Conservation (phyloP, 192 early-diverging fungal species). For the Cetraspora pellucida region DNA sequence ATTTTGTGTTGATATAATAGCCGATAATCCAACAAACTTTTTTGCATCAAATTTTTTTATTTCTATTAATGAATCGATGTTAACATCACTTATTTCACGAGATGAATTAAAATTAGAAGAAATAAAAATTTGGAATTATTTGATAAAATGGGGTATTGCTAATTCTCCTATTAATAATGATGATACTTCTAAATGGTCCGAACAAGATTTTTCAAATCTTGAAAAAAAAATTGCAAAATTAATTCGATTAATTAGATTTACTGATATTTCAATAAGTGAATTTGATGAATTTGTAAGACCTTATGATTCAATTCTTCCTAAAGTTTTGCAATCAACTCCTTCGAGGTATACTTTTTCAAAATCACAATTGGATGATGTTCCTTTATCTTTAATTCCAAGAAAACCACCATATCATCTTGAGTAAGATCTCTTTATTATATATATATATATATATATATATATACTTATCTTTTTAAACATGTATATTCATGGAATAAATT, state of each 20-base stretch:
- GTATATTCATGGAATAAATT: too few relatives aligned
- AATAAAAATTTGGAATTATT: slow-evolving; percentile 5
- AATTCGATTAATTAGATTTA: neutral
- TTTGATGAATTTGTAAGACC: neutral
- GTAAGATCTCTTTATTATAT: too few relatives aligned
- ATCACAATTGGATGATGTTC: neutral
- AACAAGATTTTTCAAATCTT: neutral
- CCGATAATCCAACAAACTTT: neutral
- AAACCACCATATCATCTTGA: neutral
- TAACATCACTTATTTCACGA: neutral
- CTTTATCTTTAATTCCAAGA: neutral
- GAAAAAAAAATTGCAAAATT: neutral
- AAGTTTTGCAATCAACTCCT: neutral
- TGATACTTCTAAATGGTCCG: neutral
- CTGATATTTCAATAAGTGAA: neutral
- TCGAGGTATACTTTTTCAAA: too few relatives aligned
- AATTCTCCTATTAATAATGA: neutral
- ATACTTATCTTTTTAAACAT: too few relatives aligned
- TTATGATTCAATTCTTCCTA: neutral
- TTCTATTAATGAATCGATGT: neutral
- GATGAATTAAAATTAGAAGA: slow-evolving; percentile 26
- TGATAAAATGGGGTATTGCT: slow-evolving; percentile 14
- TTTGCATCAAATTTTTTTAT: neutral
- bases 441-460: too few relatives aligned
- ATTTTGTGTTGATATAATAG: slow-evolving; percentile 13